phyloP scores from a whole-genome alignment of 2,329 filamentous ascomycete genomes.

The Colletotrichum falcatum region DNA sequence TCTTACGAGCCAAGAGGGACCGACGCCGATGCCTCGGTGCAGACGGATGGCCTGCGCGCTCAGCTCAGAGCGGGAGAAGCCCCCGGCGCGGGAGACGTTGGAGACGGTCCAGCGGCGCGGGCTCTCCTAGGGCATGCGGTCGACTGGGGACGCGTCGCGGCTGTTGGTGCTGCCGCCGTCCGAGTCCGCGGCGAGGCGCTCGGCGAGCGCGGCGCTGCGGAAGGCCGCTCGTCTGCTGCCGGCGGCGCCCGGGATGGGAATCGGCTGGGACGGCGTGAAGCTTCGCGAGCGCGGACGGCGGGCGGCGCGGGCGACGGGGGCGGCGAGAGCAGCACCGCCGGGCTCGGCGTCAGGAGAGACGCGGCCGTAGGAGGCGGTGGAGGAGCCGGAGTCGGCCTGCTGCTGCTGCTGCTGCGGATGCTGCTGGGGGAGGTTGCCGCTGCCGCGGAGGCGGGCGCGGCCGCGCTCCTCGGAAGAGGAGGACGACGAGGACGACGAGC shows the following conservation, averaged over 20 bases:
- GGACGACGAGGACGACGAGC: too few relatives aligned
- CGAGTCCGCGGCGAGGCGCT: neutral
- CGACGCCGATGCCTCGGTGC: slow-evolving; percentile 17
- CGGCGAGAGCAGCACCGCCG: too few relatives aligned
- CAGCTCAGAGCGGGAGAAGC: slow-evolving; percentile 27
- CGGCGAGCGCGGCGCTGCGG: slow-evolving; percentile 15
- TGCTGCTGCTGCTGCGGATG: neutral
- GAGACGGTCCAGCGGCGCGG: slow-evolving; percentile 33
- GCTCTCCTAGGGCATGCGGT: slow-evolving; percentile 26
- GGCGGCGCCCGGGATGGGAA: slow-evolving; percentile 23
- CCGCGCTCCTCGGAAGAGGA: slow-evolving; percentile 4
- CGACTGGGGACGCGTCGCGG: neutral
- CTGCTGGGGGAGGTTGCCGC: neutral
- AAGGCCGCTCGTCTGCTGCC: slow-evolving; percentile 2
- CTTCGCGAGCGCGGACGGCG: slow-evolving; percentile 7
- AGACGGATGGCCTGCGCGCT: slow-evolving; percentile 18
- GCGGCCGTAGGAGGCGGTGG: neutral
- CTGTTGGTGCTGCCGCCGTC: neutral
- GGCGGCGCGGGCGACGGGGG: too few relatives aligned
- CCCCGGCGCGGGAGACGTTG: slow-evolving; percentile 29
- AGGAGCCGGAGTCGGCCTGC: neutral
- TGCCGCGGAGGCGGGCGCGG: slow-evolving; percentile 6
- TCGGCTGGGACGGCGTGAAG: slow-evolving; percentile 6
- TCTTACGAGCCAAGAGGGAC: slow-evolving; percentile 24
- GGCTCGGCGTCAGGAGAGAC: neutral